Conservation (phyloP, 2,329 filamentous ascomycete genomes). For the Onygenales sp. region DNA sequence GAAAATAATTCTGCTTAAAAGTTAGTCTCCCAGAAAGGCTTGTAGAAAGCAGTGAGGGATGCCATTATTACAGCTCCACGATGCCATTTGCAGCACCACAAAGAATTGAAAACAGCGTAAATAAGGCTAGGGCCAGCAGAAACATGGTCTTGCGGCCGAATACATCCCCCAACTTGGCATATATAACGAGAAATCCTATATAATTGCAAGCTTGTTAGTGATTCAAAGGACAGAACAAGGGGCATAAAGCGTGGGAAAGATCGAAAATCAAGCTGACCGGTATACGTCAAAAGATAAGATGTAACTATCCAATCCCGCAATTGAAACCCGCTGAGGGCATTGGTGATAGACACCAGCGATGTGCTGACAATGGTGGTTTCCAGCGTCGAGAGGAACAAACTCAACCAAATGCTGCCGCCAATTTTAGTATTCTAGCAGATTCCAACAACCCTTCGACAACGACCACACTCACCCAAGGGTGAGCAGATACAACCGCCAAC, state of each 20-base stretch:
- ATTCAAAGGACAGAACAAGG: background rate
- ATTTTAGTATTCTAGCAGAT: background rate
- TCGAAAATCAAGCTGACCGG: constrained; percentile 19
- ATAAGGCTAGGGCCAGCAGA: constrained; percentile 28
- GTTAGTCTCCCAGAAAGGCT: background rate
- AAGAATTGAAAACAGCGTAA: constrained; percentile 31
- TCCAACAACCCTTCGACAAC: background rate
- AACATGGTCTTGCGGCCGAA: constrained; percentile 33
- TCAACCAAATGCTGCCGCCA: constrained; percentile 13
- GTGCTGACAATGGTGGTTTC: constrained; percentile 46
- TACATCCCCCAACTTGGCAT: constrained; percentile 39
- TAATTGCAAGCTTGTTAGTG: background rate
- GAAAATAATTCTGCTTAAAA: constrained; percentile 13
- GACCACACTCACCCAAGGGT: background rate
- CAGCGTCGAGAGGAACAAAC: constrained; percentile 36
- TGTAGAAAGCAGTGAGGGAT: background rate
- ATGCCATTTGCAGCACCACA: constrained; percentile 21
- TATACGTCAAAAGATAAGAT: constrained; percentile 41
- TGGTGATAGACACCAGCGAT: constrained; percentile 38
- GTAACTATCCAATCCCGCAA: constrained; percentile 40
- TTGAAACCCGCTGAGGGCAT: constrained; percentile 28
- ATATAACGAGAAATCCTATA: constrained; percentile 33
- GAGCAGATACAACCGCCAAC: background rate
- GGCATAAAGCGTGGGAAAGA: background rate
- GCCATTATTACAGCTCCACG: background rate